A percentile compares a stretch with the other conserved stretches of the same genome.
Evolutionary conservation across 805 yeast species (phyloP).

Genomic region (Trichomonascus vanleenenianus): DNA sequence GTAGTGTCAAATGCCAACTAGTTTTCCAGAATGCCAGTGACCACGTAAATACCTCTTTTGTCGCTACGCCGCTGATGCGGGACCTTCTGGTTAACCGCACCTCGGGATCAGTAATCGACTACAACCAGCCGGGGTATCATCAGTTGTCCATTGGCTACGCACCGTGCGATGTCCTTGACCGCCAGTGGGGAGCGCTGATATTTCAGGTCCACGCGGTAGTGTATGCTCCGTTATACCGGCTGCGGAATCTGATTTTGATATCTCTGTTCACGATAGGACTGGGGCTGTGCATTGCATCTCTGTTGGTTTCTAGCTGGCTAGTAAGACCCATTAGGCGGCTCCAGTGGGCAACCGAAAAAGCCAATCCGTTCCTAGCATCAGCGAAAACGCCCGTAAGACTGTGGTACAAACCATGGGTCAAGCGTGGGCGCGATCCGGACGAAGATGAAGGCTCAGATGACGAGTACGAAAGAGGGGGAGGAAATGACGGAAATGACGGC

Average conservation of each 20-base stretch:
- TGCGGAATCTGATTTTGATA: conserved; percentile 66
- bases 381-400: conserved; percentile 3
- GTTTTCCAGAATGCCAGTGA: too few relatives aligned
- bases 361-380: background rate
- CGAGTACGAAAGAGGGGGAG: too few relatives aligned
- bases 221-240: conserved; percentile 51
- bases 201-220: conserved; percentile 55
- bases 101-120: conserved; percentile 39
- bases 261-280: conserved; percentile 57
- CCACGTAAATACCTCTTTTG: background rate
- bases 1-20: background rate
- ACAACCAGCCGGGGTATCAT: background rate
- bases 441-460: background rate
- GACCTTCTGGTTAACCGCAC: conserved; percentile 6
- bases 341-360: conserved; percentile 73
- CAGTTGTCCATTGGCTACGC: conserved; percentile 52
- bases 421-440: background rate
- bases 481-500: too few relatives aligned
- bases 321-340: conserved; percentile 74
- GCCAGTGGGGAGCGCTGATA: conserved; percentile 64
- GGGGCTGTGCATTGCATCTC: conserved; percentile 60
- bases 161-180: conserved; percentile 35
- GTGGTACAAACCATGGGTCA: conserved; percentile 7
- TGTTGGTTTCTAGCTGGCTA: conserved; percentile 75
- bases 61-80: background rate